These are phyloP conservation scores for Biancaea sappan DNA, from an alignment of 306 rosid species.

Conservation along the genomic window DNA sequence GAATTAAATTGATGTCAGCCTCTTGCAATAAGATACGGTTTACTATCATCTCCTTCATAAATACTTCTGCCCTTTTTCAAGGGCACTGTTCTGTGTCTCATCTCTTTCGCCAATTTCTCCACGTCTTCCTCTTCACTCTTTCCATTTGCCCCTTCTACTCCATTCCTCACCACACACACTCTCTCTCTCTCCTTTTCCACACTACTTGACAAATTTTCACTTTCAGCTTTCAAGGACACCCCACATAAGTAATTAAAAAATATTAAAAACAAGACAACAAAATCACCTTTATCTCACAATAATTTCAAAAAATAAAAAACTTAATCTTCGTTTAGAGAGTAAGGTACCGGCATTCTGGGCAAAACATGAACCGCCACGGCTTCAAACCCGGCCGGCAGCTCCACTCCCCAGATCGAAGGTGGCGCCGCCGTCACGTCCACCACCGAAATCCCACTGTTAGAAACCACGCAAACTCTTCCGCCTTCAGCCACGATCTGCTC, in stretches of 20 bases:
- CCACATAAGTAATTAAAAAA: no score
- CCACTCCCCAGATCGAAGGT: slow-evolving; percentile 46
- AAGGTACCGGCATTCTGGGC: slow-evolving; percentile 56
- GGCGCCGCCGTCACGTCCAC: slow-evolving; percentile 51
- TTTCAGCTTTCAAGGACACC: slow-evolving; percentile 29
- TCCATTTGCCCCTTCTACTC: no score
- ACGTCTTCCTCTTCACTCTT: background rate
- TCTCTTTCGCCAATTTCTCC: no score
- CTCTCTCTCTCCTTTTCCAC: background rate
- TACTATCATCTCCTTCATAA: slow-evolving; percentile 2
- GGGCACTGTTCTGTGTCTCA: no score
- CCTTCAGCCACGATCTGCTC: slow-evolving; percentile 61
- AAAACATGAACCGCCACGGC: slow-evolving; percentile 67
- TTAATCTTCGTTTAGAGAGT: background rate
- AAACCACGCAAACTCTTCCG: slow-evolving; percentile 64
- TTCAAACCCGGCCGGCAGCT: slow-evolving; percentile 58
- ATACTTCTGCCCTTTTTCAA: background rate
- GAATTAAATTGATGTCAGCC: background rate
- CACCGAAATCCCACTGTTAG: slow-evolving; percentile 50
- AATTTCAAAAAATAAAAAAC: background rate
- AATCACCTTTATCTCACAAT: no score
- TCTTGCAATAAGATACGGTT: background rate
- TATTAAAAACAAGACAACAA: no score
- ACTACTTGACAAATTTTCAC: slow-evolving; percentile 40
- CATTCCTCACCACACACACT: background rate